phyloP scores from a whole-genome alignment of 106 monocot species.

The Amphibolis antarctica region DNA sequence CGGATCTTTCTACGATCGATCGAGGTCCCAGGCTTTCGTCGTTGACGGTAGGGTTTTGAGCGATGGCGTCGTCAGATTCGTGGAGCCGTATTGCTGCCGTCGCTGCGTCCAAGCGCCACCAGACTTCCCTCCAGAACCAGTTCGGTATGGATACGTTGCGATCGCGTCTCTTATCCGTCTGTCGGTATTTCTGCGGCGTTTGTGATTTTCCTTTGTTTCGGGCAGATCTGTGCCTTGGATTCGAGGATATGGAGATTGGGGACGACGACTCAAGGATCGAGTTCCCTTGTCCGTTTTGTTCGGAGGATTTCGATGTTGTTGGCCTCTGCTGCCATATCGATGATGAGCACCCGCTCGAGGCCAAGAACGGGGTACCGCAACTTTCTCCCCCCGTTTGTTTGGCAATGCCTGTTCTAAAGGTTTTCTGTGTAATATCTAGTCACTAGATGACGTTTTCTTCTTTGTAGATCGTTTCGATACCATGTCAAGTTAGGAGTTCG shows the following conservation, averaged over 20 bases:
- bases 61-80: slow-evolving; percentile 64
- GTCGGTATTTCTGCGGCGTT: no score
- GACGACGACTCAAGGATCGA: slow-evolving; percentile 48
- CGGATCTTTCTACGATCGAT: no score
- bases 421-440: no score
- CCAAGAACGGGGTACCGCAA: slow-evolving; percentile 56
- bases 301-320: slow-evolving; percentile 65
- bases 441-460: no score
- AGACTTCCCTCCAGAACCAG: slow-evolving; percentile 42
- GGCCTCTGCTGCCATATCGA: slow-evolving; percentile 80
- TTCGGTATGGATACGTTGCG: slow-evolving; percentile 20
- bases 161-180: no score
- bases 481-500: no score
- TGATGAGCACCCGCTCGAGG: slow-evolving; percentile 77
- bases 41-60: no score
- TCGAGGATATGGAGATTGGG: slow-evolving; percentile 50
- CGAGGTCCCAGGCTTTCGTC: no score
- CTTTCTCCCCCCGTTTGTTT: no score
- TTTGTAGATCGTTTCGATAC: no score
- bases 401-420: no score
- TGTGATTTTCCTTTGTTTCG: slow-evolving; percentile 12
- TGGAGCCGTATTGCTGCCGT: slow-evolving; percentile 44
- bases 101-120: slow-evolving; percentile 54
- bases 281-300: slow-evolving; percentile 71
- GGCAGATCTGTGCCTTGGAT: slow-evolving; percentile 56